Conservation (phyloP, 1,139 yeast species). For the Spathaspora sp. region DNA sequence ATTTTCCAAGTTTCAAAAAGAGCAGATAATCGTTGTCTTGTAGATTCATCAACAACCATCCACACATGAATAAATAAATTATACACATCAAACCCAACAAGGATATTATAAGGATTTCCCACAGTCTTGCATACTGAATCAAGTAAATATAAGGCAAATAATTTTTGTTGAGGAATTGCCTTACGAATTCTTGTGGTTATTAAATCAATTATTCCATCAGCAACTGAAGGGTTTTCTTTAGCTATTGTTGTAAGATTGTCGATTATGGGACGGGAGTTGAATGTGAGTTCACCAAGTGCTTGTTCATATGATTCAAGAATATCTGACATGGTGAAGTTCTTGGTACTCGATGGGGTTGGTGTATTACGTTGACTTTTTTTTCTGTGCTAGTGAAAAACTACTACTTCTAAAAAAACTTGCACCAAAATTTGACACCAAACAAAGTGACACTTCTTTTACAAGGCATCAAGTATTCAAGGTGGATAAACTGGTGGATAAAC, state of each 20-base stretch:
- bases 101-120: slow-evolving; percentile 81
- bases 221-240: slow-evolving; percentile 73
- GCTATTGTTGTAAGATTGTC: slow-evolving; percentile 85
- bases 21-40: slow-evolving; percentile 69
- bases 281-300: slow-evolving; percentile 73
- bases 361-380: background rate
- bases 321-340: slow-evolving; percentile 15
- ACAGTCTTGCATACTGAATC: slow-evolving; percentile 94
- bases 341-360: background rate
- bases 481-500: no score
- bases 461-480: no score
- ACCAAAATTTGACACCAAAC: background rate
- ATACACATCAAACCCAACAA: slow-evolving; percentile 67
- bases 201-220: slow-evolving; percentile 74
- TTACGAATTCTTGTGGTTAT: slow-evolving; percentile 59
- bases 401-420: background rate
- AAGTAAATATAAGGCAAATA: slow-evolving; percentile 77
- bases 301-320: slow-evolving; percentile 57
- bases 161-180: slow-evolving; percentile 72
- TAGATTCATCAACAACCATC: slow-evolving; percentile 71
- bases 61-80: slow-evolving; percentile 75
- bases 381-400: background rate
- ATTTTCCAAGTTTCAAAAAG: slow-evolving; percentile 86
- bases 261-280: slow-evolving; percentile 88
- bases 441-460: no score